A percentile compares a stretch with the other conserved stretches of the same genome.
Conservation (phyloP, 257 asterid species). For the Agastache rugosa region DNA sequence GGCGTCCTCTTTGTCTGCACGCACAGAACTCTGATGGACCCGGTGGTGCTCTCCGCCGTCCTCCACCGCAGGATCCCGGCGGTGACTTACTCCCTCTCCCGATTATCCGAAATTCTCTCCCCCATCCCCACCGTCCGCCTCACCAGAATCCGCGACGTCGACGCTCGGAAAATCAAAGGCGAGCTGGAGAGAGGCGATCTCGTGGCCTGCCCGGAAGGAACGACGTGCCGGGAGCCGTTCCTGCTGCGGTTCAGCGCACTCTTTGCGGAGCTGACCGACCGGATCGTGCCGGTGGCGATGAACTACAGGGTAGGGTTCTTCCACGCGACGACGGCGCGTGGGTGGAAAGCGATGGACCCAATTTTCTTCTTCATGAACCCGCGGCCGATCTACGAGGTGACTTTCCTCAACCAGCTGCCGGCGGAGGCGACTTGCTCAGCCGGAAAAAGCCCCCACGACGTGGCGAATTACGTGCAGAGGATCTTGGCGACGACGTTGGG, state of each 20-base stretch:
- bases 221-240: conserved; percentile 90
- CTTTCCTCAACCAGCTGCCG: conserved; percentile 81
- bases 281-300: conserved; percentile 88
- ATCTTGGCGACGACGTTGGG: conserved; percentile 87
- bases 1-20: conserved; percentile 90
- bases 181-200: conserved; percentile 74
- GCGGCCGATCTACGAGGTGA: conserved; percentile 77
- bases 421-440: conserved; percentile 84
- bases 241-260: conserved; percentile 77
- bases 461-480: conserved; percentile 88
- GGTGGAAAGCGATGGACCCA: conserved; percentile 88
- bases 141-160: conserved; percentile 69
- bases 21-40: conserved; percentile 84
- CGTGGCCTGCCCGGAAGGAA: conserved; percentile 84
- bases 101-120: conserved; percentile 73
- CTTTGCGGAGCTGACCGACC: conserved; percentile 82
- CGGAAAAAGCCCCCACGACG: conserved; percentile 83
- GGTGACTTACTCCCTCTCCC: conserved; percentile 78
- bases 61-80: conserved; percentile 82
- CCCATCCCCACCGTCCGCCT: conserved; percentile 90
- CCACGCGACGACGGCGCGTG: conserved; percentile 91
- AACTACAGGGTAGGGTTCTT: conserved; percentile 78
- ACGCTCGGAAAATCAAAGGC: conserved; percentile 59
- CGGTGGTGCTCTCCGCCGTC: conserved; percentile 77
- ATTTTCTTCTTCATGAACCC: conserved; percentile 95